phyloP scores from a whole-genome alignment of 2,329 filamentous ascomycete species.

The Daldinia eschscholtzii region DNA sequence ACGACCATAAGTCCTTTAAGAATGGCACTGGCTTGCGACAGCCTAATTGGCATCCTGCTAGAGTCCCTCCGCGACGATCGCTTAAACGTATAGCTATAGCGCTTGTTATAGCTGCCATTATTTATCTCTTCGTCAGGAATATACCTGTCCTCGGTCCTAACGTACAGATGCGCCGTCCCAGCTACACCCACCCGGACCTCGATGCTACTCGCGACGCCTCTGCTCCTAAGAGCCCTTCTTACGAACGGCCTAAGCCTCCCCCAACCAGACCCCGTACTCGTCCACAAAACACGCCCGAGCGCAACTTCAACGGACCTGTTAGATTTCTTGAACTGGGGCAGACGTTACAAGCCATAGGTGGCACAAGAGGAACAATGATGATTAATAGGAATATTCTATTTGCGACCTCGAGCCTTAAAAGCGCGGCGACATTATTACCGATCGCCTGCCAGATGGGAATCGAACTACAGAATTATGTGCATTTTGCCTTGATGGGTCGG shows the following conservation, averaged over 20 bases:
- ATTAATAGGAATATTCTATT: slow-evolving; percentile 82
- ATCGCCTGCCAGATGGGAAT: slow-evolving; percentile 88
- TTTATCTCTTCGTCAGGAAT: slow-evolving; percentile 76
- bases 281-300: slow-evolving; percentile 39
- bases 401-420: slow-evolving; percentile 79
- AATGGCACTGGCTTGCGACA: slow-evolving; percentile 47
- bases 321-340: slow-evolving; percentile 74
- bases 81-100: slow-evolving; percentile 66
- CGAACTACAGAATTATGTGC: slow-evolving; percentile 78
- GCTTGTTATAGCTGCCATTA: slow-evolving; percentile 60
- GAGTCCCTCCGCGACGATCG: slow-evolving; percentile 63
- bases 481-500: slow-evolving; percentile 83
- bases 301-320: slow-evolving; percentile 77
- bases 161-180: slow-evolving; percentile 56
- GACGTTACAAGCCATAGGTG: slow-evolving; percentile 71
- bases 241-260: slow-evolving; percentile 21
- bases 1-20: slow-evolving; percentile 61
- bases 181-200: slow-evolving; percentile 49
- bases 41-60: slow-evolving; percentile 59
- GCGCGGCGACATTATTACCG: slow-evolving; percentile 78
- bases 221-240: slow-evolving; percentile 25
- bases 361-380: slow-evolving; percentile 63
- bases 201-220: slow-evolving; percentile 34
- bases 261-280: slow-evolving; percentile 19
- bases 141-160: slow-evolving; percentile 64